These are phyloP conservation scores for Chaetomium sp. DNA, from an alignment of 2,329 filamentous ascomycete genomes.

Conservation along the genomic window DNA sequence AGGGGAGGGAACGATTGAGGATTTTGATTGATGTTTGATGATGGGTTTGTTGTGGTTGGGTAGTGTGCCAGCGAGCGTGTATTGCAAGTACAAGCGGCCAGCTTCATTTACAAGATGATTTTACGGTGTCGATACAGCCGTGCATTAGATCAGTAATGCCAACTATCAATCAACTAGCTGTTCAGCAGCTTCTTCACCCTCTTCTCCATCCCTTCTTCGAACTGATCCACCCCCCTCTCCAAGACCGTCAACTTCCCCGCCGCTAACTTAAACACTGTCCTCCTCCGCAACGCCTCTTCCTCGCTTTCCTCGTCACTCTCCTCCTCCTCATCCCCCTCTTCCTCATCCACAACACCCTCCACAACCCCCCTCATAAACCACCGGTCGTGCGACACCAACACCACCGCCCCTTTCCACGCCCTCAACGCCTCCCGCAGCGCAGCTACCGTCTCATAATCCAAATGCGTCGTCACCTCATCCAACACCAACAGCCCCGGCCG, in stretches of 20 bases:
- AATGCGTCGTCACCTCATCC: conserved; percentile 78
- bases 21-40: conserved; percentile 34
- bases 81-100: background rate
- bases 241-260: conserved; percentile 50
- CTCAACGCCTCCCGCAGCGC: conserved; percentile 62
- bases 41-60: too few relatives aligned
- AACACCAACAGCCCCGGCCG: conserved; percentile 67
- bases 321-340: conserved; percentile 32
- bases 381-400: conserved; percentile 75
- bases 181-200: conserved; percentile 42
- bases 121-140: too few relatives aligned
- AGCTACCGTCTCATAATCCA: conserved; percentile 74
- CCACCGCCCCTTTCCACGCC: conserved; percentile 64
- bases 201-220: conserved; percentile 58
- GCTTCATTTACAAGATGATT: background rate
- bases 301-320: conserved; percentile 23
- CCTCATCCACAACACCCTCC: conserved; percentile 48
- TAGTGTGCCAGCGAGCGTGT: background rate
- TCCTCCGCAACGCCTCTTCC: conserved; percentile 41
- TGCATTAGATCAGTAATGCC: too few relatives aligned
- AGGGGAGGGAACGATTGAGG: conserved; percentile 35
- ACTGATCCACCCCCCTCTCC: conserved; percentile 56
- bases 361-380: conserved; percentile 73
- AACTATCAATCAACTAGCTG: background rate
- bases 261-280: conserved; percentile 55